phyloP scores from a whole-genome alignment of 768 basidiomycete genomes.

The Clavaria fumosa region DNA sequence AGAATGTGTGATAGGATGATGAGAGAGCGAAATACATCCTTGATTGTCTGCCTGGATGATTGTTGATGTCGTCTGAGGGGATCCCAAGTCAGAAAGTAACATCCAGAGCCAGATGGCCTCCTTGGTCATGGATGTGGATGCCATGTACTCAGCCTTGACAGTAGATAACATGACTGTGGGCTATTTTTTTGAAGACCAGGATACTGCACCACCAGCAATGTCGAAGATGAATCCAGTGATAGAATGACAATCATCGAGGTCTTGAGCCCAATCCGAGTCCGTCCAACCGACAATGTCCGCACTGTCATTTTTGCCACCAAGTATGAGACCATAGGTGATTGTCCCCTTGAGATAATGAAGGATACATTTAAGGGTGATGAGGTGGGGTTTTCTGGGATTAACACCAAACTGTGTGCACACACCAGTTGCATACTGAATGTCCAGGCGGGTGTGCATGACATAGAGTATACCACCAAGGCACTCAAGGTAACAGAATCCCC shows the following conservation, averaged over 20 bases:
- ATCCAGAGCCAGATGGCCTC: slow-evolving; percentile 21
- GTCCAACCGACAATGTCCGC: slow-evolving; percentile 12
- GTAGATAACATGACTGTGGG: slow-evolving; percentile 24
- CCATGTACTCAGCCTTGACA: slow-evolving; percentile 22
- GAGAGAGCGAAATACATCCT: slow-evolving; percentile 17
- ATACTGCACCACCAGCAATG: slow-evolving; percentile 20
- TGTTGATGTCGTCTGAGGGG: slow-evolving; percentile 8
- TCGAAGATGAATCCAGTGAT: slow-evolving; percentile 23
- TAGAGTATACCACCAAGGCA: slow-evolving; percentile 15
- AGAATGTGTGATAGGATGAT: slow-evolving; percentile 20
- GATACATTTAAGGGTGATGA: slow-evolving; percentile 16
- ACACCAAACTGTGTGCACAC: slow-evolving; percentile 18
- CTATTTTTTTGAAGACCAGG: slow-evolving; percentile 25
- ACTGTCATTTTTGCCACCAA: slow-evolving; percentile 2
- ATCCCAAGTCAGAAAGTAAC: slow-evolving; percentile 17
- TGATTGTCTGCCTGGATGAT: slow-evolving; percentile 22
- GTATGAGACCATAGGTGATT: slow-evolving; percentile 7
- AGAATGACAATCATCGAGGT: slow-evolving; percentile 18
- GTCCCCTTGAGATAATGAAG: slow-evolving; percentile 10
- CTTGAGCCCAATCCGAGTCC: slow-evolving; percentile 17
- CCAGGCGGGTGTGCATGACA: slow-evolving; percentile 16
- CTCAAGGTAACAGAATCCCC: slow-evolving; percentile 14
- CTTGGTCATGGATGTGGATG: slow-evolving; percentile 17
- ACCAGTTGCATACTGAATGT: slow-evolving; percentile 19
- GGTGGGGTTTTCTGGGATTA: slow-evolving; percentile 21